Evolutionary conservation across 352 stramenopile species (phyloP), one percentile per base, ranked within the genome.

Genomic region (Globisporangium recalcitrans): DNA sequence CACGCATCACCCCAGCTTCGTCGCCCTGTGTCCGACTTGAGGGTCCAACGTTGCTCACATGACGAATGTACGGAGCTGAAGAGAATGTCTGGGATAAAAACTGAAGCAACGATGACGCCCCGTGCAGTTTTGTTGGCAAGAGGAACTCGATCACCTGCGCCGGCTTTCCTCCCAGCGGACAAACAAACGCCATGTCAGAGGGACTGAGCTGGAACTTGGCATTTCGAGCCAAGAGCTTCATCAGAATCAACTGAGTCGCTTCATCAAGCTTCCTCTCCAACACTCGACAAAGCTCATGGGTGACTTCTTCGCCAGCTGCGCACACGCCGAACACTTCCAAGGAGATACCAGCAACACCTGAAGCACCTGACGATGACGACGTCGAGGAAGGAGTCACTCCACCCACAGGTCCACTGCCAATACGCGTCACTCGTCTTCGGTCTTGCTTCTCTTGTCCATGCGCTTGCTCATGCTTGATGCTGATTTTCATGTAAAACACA

Each of bases 401-500:
- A 13, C 21, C 21, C 2, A 53, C 13, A 24, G 31, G 13, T 29
- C 57, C 57, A 27, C 57, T 64, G 29, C 58, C 51, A 31, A 61
- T 54, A 11, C 63, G 63, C 54, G 34, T 16, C 47, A 57, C 48
- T 56, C 52, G 74, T 22, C 34, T 63, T 47, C 51, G 51, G 53
- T 60, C 40, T 14, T 19, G 21, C 11, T 56, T 63, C 10, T 54
- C 47, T 7, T 36, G 27, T 24, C 13, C 53, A 14, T 38, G 10
- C 19, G 38, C 14, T 44, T 54, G 48, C 26, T 69, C 71, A 42
- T 79, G 71, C 52, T 74, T 78, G 55, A 90, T 72, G 47, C 82
- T 87, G 64, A 95, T 91, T 57, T 91, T 91, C 72, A 96, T 92
- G 64, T 96, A 96, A 70, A 95, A 96, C 21, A 95, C 87, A 51